These are phyloP conservation scores for Auricularia sp. DNA, from an alignment of 768 basidiomycete genomes.

Conservation along the genomic window DNA sequence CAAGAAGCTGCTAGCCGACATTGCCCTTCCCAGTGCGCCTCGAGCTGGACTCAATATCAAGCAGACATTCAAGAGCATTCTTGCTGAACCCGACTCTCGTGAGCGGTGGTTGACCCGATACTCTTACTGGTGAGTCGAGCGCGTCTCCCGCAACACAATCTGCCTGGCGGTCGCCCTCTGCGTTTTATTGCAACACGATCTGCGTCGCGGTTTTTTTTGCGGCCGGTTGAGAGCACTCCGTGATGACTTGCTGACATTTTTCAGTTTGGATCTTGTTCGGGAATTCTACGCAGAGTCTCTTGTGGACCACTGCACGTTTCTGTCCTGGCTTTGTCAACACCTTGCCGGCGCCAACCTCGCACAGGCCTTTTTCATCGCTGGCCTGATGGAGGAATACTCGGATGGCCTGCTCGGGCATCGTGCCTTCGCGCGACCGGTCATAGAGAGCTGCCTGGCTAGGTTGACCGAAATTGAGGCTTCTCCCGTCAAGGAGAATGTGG, in stretches of 20 bases:
- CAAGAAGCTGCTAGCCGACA: slow-evolving; percentile 38
- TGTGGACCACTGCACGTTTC: slow-evolving; percentile 67
- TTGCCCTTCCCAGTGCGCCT: too few relatives aligned
- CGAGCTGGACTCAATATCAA: too few relatives aligned
- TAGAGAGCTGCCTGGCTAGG: slow-evolving; percentile 60
- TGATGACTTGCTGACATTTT: neutral
- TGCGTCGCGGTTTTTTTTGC: neutral
- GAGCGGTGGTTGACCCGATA: too few relatives aligned
- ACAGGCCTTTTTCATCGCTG: slow-evolving; percentile 65
- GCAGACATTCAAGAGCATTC: too few relatives aligned
- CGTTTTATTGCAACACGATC: too few relatives aligned
- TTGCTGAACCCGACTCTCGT: too few relatives aligned
- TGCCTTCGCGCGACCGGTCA: slow-evolving; percentile 59
- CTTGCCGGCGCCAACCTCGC: slow-evolving; percentile 71
- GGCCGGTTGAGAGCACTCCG: neutral
- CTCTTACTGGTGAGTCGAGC: too few relatives aligned
- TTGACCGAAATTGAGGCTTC: slow-evolving; percentile 55
- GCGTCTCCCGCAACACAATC: neutral
- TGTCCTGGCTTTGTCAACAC: slow-evolving; percentile 71
- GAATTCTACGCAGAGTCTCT: slow-evolving; percentile 74
- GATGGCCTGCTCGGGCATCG: slow-evolving; percentile 57
- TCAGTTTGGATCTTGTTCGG: slow-evolving; percentile 59
- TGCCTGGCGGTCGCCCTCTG: neutral
- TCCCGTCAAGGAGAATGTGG: slow-evolving; percentile 46
- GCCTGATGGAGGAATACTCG: slow-evolving; percentile 72